These are phyloP conservation scores for Chaetoceros muelleri DNA, from an alignment of 108 stramenopile species.

Conservation along the genomic window DNA sequence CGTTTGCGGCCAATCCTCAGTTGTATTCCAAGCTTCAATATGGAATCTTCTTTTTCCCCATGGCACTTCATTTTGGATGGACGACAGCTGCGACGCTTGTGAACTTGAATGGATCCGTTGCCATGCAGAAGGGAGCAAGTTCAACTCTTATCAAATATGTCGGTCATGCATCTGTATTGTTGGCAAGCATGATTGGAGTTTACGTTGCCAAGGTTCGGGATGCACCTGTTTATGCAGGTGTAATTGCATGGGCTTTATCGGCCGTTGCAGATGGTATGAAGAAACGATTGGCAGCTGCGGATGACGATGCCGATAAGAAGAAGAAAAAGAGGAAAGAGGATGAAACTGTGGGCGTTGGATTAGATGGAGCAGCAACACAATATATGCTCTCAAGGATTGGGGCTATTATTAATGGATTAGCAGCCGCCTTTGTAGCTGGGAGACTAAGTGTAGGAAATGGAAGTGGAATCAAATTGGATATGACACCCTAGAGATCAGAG, in stretches of 20 bases:
- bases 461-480: not conserved
- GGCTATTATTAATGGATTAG: not conserved
- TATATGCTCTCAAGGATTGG: not conserved
- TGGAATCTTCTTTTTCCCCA: conserved; percentile 23
- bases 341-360: not conserved
- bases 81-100: conserved; percentile 59
- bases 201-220: conserved; percentile 22
- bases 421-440: not conserved
- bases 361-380: conserved; percentile 1
- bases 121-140: conserved; percentile 17
- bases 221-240: conserved; percentile 46
- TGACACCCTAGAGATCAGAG: too few relatives aligned
- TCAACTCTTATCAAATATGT: conserved; percentile 21
- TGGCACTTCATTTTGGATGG: conserved; percentile 69
- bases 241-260: conserved; percentile 63
- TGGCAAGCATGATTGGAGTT: conserved; percentile 48
- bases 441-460: not conserved
- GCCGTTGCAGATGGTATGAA: conserved; percentile 52
- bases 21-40: conserved; percentile 9
- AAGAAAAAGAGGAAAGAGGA: too few relatives aligned
- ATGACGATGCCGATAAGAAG: not conserved
- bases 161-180: conserved; percentile 48
- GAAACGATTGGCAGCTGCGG: not conserved
- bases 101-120: conserved; percentile 48
- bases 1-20: conserved; percentile 3